Evolutionary conservation across 2,329 filamentous ascomycete species (phyloP), one percentile per base, ranked within the genome.

Genomic region (Leptographium radiaticola): DNA sequence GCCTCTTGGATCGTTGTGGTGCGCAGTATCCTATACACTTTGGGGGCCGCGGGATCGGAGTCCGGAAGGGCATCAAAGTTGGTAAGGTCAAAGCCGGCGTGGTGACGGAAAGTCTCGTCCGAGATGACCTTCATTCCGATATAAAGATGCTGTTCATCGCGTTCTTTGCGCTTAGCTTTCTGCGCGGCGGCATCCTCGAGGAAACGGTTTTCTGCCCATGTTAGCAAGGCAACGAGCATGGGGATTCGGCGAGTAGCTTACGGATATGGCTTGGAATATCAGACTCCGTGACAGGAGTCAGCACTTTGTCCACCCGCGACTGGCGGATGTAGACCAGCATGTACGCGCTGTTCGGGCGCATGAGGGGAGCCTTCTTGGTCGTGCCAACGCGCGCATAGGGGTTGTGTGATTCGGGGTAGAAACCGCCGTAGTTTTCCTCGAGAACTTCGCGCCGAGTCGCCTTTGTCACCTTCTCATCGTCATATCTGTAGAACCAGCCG

Each of bases 261-360:
- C 82, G 84, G 51, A 97, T 80, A 70, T 96, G 90, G 52, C 75
- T 66, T 2, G 93, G 94, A 16, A 89, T 87, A 62, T 95, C 85
- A 2, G 86, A 78, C 59, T 85, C 76, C n/a, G 79, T 77, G 40
- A 93, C 86, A 0, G 83, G 80, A 44, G 84, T 80, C 52, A 98
- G 75, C 49, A 97, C 84, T 59, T 87, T 77, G 63, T 95, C 87
- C n/a, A 95, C 70, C 54, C 84, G 81, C 51, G 84, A 86, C 66
- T 95, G 87, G 47, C 93, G 84, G 59, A 98, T 89, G 65, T 98
- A 98, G 2, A 98, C 94, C 74, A 98, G 71, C 93, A 98, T 98
- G 74, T 98, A 98, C 6, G 93, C 94, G 67, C 90, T 98, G 69
- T 83, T 84, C 57, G 82, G 79, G 53, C 81, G 76, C 70, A 84